Evolutionary conservation across 805 yeast genomes (phyloP).

Genomic region (Pichia eremophila): DNA sequence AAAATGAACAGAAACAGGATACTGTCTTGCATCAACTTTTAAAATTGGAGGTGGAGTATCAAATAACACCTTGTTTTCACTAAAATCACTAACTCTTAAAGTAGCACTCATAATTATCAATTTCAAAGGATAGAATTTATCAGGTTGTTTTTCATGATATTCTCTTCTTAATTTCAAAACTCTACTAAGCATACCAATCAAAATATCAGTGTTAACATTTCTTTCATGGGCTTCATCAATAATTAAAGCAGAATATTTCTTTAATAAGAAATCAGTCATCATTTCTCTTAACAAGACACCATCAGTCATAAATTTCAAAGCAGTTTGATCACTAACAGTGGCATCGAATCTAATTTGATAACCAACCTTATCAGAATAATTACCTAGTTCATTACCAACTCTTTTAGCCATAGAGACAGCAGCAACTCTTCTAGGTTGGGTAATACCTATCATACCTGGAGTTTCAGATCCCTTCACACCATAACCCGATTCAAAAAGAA

Average conservation of each 20-base stretch:
- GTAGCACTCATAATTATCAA: constrained; percentile 96
- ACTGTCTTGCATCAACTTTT: constrained; percentile 87
- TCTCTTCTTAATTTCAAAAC: constrained; percentile 63
- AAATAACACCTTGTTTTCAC: constrained; percentile 70
- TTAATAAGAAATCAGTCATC: constrained; percentile 75
- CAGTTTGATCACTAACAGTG: constrained; percentile 52
- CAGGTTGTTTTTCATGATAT: constrained; percentile 39
- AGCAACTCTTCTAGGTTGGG: constrained; percentile 93
- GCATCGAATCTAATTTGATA: constrained; percentile 80
- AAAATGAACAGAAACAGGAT: constrained; percentile 87
- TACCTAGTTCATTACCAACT: constrained; percentile 68
- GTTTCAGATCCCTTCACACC: constrained; percentile 51
- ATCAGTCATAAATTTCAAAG: constrained; percentile 85
- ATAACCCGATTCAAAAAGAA: constrained; percentile 85
- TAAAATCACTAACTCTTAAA: constrained; percentile 82
- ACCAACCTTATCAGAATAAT: constrained; percentile 60
- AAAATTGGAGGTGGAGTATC: constrained; percentile 73
- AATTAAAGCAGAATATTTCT: constrained; percentile 75
- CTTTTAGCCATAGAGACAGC: constrained; percentile 87
- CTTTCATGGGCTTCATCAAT: constrained; percentile 99
- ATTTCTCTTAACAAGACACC: constrained; percentile 90
- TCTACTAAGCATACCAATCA: constrained; percentile 90
- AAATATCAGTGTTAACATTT: constrained; percentile 88
- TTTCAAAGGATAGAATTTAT: constrained; percentile 53
- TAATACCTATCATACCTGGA: constrained; percentile 93